Base-by-base conservation (phyloP, 345 rosid genomes). In the Draba incana region DNA sequence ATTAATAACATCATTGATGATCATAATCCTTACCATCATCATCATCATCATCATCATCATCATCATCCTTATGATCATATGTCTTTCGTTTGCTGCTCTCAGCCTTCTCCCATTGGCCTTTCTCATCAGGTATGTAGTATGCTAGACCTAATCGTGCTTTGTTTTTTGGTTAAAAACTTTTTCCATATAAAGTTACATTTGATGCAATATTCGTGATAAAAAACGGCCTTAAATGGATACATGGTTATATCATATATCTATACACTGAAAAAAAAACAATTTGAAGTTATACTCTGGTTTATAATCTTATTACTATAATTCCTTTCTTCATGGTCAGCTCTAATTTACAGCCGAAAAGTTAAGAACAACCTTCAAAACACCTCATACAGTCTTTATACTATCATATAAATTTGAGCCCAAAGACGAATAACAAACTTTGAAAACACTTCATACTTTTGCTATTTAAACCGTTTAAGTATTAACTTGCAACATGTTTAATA, bases 91-190 rank as follows among this genome's bases (percentile, higher is more conserved):
- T 66, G 68, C 30, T 61, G 60, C 59, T 67, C 72, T 48, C 68
- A 77, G 6, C 52, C 76, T 46, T 71, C 85, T 53, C 15, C 80
- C 48, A 43, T 31, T 43, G 51, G 66, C 57, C 77, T 71, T 64
- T 75, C 81, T 66, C 85, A 76, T 85, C 87, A 79, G 77, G 76
- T 57, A 46, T 48, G 42, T 46, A 15, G 49, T 54, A 54, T 41
- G 20, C 20, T 20, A 20, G 20, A 41, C 30, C 12, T 55, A 33
- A 45, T 43, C 5, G 4, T 41, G 6, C 11, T 15, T 44, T 20
- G n/a, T 11, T 5, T 8, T 12, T n/a, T 4, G 50, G 8, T 54
- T 43, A 25, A 20, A 25, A 20, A 35, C 3, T 3, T 33, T 33
- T 50, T 16, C 3, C 14, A 33, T 43, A 11, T 37, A 13, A 23